A percentile compares a stretch with the other conserved stretches of the same genome.
These are phyloP conservation scores for Cryptococcus hybrid DNA, from an alignment of 1,284 basidiomycete species.

Conservation along the genomic window DNA sequence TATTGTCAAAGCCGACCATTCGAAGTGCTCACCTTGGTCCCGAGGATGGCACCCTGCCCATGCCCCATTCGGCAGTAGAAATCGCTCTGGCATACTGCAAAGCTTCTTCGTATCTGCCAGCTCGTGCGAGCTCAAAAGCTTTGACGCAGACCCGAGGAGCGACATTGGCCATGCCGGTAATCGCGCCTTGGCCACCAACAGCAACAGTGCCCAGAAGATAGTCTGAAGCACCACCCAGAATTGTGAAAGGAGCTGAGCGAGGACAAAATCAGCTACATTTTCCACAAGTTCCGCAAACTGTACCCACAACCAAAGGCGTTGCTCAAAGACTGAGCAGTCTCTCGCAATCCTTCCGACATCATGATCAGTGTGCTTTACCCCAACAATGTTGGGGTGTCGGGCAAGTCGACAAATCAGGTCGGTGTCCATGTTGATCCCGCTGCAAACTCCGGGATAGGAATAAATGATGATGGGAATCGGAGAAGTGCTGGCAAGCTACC, in stretches of 20 bases:
- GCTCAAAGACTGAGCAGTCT: conserved; percentile 9
- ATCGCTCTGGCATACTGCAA: conserved; percentile 26
- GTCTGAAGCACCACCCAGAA: conserved; percentile 44
- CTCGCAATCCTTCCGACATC: conserved; percentile 41
- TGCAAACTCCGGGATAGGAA: conserved; percentile 35
- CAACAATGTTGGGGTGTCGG: conserved; percentile 37
- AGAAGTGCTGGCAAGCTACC: conserved; percentile 31
- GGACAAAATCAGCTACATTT: neutral
- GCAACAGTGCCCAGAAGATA: conserved; percentile 35
- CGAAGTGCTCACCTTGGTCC: conserved; percentile 32
- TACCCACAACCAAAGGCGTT: conserved; percentile 15
- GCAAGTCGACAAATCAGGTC: conserved; percentile 31
- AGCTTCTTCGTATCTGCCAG: conserved; percentile 28
- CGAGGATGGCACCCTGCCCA: conserved; percentile 34
- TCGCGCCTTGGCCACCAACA: conserved; percentile 37
- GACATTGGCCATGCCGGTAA: conserved; percentile 45
- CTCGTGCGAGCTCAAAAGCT: conserved; percentile 28
- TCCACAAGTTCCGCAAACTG: neutral
- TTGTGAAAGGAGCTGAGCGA: conserved; percentile 29
- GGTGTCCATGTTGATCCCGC: conserved; percentile 37
- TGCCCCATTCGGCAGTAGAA: conserved; percentile 33
- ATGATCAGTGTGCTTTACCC: conserved; percentile 44
- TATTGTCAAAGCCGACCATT: neutral
- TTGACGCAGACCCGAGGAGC: conserved; percentile 32
- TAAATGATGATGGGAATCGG: conserved; percentile 39